Base-by-base conservation (phyloP, 768 basidiomycete species). In the Pleurotus sapidus region DNA sequence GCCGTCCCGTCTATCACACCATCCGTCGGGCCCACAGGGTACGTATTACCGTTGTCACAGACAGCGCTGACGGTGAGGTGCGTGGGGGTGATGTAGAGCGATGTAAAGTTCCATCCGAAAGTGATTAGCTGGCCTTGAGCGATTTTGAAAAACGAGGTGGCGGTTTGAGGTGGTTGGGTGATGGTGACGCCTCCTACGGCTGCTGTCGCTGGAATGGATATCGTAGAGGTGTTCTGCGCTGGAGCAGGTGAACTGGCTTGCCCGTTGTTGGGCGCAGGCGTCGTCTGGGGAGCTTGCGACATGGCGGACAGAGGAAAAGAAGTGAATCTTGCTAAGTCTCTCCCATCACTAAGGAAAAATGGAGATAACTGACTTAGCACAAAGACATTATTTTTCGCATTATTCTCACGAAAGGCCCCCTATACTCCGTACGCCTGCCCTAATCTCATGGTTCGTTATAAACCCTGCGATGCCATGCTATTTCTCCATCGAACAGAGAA, bases 41-140 rank as follows among this genome's bases (percentile, higher is more conserved):
- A 98, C 1, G 93, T 95, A 71, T 91, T 91, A 2, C 91, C 91
- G 66, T 95, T 95, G 12, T 86, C 85, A 70, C 90, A 89, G 45
- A 87, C 79, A 25, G 94, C 94, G 39, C 84, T 84, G 59, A 96
- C 78, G 12, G 94, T 95, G 59, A 96, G 80, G 62, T 78, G 77
- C 3, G 84, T 82, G 0, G 94, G 94, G 0, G 82, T 86, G 42
- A 77, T 81, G 61, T 88, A 73, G 42, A 98, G 75, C 57, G 78
- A 78, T 14, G 91, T 92, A 65, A 93, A 82, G 72, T 93, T 93
- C 95, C 94, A 97, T 9, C 81, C 95, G 69, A 97, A 92, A 18
- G 93, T 96, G 67, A 97, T 84, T 59, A 77, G 73, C 61, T 91
- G 80, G 49, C 76, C 77, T 1, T 75, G 74, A 0, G 92, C 90